phyloP scores from a whole-genome alignment of 2,329 filamentous ascomycete species.

The Arthrinium puccinioides region DNA sequence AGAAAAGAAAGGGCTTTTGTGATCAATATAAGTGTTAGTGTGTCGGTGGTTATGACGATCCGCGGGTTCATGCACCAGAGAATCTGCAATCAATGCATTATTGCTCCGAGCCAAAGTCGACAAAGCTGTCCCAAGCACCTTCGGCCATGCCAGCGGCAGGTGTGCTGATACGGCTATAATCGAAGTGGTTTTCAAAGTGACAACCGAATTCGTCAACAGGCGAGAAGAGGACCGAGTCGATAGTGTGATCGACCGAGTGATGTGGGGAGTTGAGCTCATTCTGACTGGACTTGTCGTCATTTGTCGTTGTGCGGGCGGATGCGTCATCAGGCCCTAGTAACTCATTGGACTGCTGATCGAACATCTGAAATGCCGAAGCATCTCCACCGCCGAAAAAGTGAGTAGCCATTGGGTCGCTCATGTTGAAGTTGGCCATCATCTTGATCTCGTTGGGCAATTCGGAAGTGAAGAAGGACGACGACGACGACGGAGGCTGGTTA shows the following conservation, averaged over 20 bases:
- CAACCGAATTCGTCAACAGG: conserved; percentile 10
- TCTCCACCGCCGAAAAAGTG: conserved; percentile 16
- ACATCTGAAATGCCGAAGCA: conserved; percentile 12
- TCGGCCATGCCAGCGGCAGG: conserved; percentile 10
- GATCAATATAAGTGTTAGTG: background rate
- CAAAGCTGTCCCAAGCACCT: conserved; percentile 20
- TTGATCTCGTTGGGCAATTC: conserved; percentile 34
- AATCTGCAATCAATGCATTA: conserved; percentile 6
- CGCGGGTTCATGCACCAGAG: background rate
- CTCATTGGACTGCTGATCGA: conserved; percentile 10
- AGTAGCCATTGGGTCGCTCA: conserved; percentile 21
- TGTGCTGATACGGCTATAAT: conserved; percentile 13
- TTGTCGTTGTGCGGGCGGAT: background rate
- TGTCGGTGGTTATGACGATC: background rate
- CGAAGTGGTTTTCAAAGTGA: conserved; percentile 3
- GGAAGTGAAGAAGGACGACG: conserved; percentile 30
- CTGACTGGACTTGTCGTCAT: background rate
- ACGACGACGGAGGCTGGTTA: conserved; percentile 16
- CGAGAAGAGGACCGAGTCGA: conserved; percentile 10
- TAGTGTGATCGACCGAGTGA: background rate
- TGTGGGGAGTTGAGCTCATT: background rate
- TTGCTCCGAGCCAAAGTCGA: conserved; percentile 22
- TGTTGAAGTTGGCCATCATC: conserved; percentile 29
- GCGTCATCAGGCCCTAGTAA: too few relatives aligned
- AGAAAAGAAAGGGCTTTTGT: background rate